Base-by-base conservation (phyloP, 495 filamentous ascomycete species). In the Amphirosellinia nigrospora region DNA sequence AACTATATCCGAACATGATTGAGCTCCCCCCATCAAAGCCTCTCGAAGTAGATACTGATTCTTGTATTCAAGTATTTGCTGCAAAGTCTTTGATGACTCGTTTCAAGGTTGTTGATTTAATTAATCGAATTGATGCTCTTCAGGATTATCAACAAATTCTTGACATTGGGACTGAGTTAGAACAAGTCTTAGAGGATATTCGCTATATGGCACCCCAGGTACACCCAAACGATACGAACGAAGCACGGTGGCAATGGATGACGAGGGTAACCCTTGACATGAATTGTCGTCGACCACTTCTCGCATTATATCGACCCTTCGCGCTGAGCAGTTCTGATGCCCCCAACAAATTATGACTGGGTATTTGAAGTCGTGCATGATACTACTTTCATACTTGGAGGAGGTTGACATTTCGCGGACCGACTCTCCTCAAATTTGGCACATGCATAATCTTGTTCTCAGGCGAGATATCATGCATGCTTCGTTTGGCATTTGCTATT, bases 231-330 rank as follows among this genome's bases (percentile, higher is more conserved):
- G 71, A 77, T 61, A 46, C 64, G 43, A 63, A 72, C 38, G 72
- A 78, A 58, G 69, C 68, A 28, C 75, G 73, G 10, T 74, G 72
- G 69, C 71, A 74, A 59, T 82, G 78, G 79, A 55, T 77, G 59
- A 75, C 73, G 19, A 66, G 77, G 10, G 73, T 75, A 10, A 45
- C 79, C 8, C 66, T 82, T 38, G 79, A 81, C 60, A 75, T 79
- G 72, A 78, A 82, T 56, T 75, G 76, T 28, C 78, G 80, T 32
- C 73, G 77, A 9, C 75, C 79, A 5, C 70, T 82, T 38, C 60
- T 82, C 28, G 78, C 78, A 2, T 65, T 82, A 32, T 82, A 82
- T 66, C 77, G 80, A 3, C 80, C 79, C n/a, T 82, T 81, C 55
- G 80, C 78, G 19, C 77, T 82, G 28, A 73, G 74, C 39, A 71